A percentile compares a stretch with the other conserved stretches of the same genome.
Conservation (phyloP, 1,139 yeast species). For the Lodderomyces jiufengensis region DNA sequence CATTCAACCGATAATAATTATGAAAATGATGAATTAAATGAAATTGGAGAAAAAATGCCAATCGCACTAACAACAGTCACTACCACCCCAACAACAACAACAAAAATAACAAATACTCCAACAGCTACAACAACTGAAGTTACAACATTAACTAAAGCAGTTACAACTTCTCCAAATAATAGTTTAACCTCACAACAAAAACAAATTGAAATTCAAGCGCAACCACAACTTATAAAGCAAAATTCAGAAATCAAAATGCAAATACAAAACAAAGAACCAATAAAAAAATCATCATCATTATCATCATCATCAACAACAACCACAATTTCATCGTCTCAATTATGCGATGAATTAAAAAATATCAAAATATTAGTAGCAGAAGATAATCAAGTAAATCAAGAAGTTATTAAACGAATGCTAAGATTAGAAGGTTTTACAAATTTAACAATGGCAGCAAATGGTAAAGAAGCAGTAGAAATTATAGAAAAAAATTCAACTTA, state of each 20-base stretch:
- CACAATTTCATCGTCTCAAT: constrained; percentile 16
- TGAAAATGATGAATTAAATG: too few species aligned
- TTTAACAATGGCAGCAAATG: constrained; percentile 79
- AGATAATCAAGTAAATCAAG: constrained; percentile 88
- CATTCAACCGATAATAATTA: neutral
- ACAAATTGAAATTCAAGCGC: neutral
- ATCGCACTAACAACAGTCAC: too few species aligned
- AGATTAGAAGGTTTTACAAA: constrained; percentile 70
- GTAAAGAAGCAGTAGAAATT: constrained; percentile 74
- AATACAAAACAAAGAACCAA: neutral
- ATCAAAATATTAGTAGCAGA: constrained; percentile 82
- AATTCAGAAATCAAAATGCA: neutral
- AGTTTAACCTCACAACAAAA: too few species aligned
- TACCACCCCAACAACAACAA: too few species aligned
- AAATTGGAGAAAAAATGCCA: too few species aligned
- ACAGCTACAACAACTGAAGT: too few species aligned
- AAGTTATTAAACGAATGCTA: constrained; percentile 83
- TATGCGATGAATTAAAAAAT: constrained; percentile 27
- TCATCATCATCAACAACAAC: constrained; percentile 52
- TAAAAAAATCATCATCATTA: neutral
- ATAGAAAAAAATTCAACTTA: constrained; percentile 47
- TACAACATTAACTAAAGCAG: too few species aligned
- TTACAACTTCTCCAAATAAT: neutral
- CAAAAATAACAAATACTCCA: too few species aligned
- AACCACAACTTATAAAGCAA: neutral